Evolutionary conservation across 768 basidiomycete genomes (phyloP), one percentile per base, ranked within the genome.

Genomic region (Termitomyces sp.): DNA sequence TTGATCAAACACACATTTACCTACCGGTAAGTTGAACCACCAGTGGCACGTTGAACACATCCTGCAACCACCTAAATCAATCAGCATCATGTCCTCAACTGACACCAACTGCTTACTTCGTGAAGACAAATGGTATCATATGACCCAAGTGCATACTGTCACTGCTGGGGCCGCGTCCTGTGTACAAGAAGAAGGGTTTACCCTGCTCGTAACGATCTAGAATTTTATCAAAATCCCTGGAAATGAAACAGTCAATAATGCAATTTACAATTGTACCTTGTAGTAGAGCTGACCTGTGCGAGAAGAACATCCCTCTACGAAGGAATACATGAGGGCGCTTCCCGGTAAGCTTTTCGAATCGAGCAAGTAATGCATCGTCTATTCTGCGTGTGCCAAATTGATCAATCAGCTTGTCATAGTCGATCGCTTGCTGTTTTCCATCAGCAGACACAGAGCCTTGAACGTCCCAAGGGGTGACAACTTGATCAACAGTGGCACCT

Each of bases 101-200:
- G 11, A 35, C 50, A 36, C 35, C 7, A 76, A 3, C 2, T 15
- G 2, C 89, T 65, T 68, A 96, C 94, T 97, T 96, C 62, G 97
- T 98, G 73, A 99, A 97, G 54, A 91, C 84, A 74, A 99, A 98
- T 0, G 96, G 97, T 55, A 98, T 88, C 90, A 96, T 90, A 73
- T 99, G 97, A 18, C 97, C 97, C 54, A 98, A 78, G 78, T 99
- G 97, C 90, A 98, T 91, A 70, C 94, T 96, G 71, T 93, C 93
- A 69, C 93, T 96, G 65, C 92, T 94, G 20, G 97, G 97, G 12
- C 97, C 97, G 60, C 97, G 86, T 36, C 97, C 97, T 1, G 97
- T 99, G 75, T 99, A 99, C 64, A 99, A 77, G 80, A 92, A 99
- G 78, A 98, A 98, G 2, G 96, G 97, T 73, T 98, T 97, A 16